These are phyloP conservation scores for Amanita molliuscula DNA, from an alignment of 768 basidiomycete genomes.

Conservation along the genomic window DNA sequence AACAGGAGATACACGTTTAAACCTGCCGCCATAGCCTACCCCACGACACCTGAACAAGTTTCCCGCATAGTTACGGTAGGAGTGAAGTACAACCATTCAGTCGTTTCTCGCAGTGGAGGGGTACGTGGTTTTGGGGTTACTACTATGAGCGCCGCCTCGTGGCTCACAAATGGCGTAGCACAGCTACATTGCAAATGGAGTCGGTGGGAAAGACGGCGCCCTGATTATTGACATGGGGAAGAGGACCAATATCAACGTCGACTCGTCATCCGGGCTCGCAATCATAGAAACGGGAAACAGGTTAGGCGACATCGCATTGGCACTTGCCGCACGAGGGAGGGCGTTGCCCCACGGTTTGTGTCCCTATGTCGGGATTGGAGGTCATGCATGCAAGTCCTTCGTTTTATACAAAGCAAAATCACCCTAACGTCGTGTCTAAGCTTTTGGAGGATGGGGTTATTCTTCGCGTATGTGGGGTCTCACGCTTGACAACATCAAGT, in stretches of 20 bases:
- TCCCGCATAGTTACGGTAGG: conserved; percentile 19
- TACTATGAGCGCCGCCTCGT: background rate
- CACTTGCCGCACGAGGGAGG: conserved; percentile 27
- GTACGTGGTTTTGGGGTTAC: conserved; percentile 16
- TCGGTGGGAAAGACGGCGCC: conserved; percentile 32
- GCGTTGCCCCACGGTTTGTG: conserved; percentile 47
- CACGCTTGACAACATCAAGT: conserved; percentile 24
- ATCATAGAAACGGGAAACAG: conserved; percentile 32
- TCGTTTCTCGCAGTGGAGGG: conserved; percentile 33
- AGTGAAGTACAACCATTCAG: conserved; percentile 14
- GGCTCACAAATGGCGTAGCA: conserved; percentile 21
- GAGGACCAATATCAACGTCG: conserved; percentile 26
- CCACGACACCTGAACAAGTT: conserved; percentile 17
- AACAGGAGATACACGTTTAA: conserved; percentile 20
- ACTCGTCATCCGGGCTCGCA: conserved; percentile 20
- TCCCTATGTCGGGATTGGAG: conserved; percentile 42
- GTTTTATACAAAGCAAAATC: background rate
- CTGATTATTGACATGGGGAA: conserved; percentile 36
- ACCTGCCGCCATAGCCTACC: conserved; percentile 21
- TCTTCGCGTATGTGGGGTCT: conserved; percentile 26
- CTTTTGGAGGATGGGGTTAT: conserved; percentile 24
- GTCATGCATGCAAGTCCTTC: conserved; percentile 27
- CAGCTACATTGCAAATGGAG: conserved; percentile 38
- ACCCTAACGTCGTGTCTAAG: conserved; percentile 5
- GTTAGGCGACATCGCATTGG: conserved; percentile 34